A percentile compares a stretch with the other conserved stretches of the same genome.
Evolutionary conservation across 2,329 filamentous ascomycete genomes (phyloP).

Genomic region (Zymoseptoria pseudotritici): DNA sequence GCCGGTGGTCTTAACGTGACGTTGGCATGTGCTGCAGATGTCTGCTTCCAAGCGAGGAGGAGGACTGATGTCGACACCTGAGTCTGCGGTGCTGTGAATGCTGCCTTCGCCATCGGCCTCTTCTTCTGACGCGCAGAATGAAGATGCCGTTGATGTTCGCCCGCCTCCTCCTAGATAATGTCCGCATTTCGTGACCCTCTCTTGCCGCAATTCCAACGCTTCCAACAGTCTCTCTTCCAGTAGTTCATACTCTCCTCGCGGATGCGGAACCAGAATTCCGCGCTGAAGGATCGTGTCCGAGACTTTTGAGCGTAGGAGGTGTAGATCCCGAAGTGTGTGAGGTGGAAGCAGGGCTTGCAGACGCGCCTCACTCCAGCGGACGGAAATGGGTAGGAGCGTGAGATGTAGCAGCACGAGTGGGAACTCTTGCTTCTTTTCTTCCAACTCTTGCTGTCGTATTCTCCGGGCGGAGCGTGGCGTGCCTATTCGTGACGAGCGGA

Average conservation of each 20-base stretch:
- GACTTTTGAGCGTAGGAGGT: slow-evolving; percentile 60
- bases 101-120: neutral
- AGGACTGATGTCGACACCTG: slow-evolving; percentile 24
- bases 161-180: slow-evolving; percentile 73
- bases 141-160: too few species aligned
- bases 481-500: slow-evolving; percentile 40
- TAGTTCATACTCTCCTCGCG: slow-evolving; percentile 70
- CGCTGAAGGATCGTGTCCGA: slow-evolving; percentile 67
- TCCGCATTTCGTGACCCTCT: slow-evolving; percentile 65
- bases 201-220: slow-evolving; percentile 62
- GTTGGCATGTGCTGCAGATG: slow-evolving; percentile 28
- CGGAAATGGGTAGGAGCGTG: slow-evolving; percentile 63
- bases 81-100: slow-evolving; percentile 16
- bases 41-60: slow-evolving; percentile 13
- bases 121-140: too few species aligned
- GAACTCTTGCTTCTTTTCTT: slow-evolving; percentile 18
- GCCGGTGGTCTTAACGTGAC: slow-evolving; percentile 31
- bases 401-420: slow-evolving; percentile 73
- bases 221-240: slow-evolving; percentile 72
- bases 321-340: slow-evolving; percentile 52
- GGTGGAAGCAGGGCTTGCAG: slow-evolving; percentile 47
- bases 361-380: slow-evolving; percentile 49
- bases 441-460: slow-evolving; percentile 12
- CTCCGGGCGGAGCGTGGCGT: slow-evolving; percentile 33
- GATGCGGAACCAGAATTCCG: slow-evolving; percentile 67